Evolutionary conservation across 805 yeast species (phyloP).

Genomic region (Starmera caribaea): DNA sequence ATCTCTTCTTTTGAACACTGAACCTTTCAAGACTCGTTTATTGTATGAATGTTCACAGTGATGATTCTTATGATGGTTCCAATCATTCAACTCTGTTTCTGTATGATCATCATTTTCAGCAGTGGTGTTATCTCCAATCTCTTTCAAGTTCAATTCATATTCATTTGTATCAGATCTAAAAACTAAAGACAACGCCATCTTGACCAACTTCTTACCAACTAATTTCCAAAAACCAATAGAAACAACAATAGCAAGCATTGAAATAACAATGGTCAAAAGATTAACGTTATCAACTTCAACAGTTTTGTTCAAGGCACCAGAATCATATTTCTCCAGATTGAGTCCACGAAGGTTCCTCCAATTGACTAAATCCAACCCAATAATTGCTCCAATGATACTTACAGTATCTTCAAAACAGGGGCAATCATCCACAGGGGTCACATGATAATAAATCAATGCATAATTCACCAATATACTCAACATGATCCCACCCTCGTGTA

Average conservation of each 20-base stretch:
- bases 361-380: constrained; percentile 53
- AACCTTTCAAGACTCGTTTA: constrained; percentile 18
- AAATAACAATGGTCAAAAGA: constrained; percentile 33
- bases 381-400: constrained; percentile 84
- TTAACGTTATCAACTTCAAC: constrained; percentile 29
- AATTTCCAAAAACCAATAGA: constrained; percentile 67
- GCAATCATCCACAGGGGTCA: constrained; percentile 83
- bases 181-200: constrained; percentile 50
- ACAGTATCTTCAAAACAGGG: constrained; percentile 96
- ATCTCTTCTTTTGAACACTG: constrained; percentile 51
- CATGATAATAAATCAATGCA: constrained; percentile 54
- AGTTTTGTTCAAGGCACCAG: constrained; percentile 8
- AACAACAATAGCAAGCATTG: constrained; percentile 46
- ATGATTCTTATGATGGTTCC: background rate
- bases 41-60: constrained; percentile 12
- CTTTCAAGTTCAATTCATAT: too few relatives aligned
- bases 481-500: constrained; percentile 21
- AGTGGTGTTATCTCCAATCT: too few relatives aligned
- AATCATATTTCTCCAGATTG: background rate
- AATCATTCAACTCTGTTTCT: background rate
- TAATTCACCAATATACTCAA: constrained; percentile 31
- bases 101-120: background rate
- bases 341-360: constrained; percentile 16
- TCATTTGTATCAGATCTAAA: constrained; percentile 18
- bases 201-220: constrained; percentile 56